phyloP scores from a whole-genome alignment of 2,329 filamentous ascomycete genomes.

The Paecilomyces dactylethromorphus region DNA sequence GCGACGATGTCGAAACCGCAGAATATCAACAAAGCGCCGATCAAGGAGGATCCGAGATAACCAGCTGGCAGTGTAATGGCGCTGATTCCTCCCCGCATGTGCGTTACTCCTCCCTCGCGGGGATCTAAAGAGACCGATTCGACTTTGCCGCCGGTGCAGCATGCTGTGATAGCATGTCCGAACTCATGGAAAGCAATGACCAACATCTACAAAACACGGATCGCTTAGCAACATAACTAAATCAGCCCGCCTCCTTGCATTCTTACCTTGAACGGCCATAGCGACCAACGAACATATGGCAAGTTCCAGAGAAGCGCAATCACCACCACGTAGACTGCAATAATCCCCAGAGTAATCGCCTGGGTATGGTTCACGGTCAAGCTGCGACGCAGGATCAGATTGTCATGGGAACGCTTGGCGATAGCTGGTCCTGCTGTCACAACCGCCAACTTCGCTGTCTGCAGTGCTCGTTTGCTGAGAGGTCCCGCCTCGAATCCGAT shows the following conservation, averaged over 20 bases:
- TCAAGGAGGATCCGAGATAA: slow-evolving; percentile 69
- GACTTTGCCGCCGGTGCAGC: slow-evolving; percentile 66
- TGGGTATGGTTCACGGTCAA: slow-evolving; percentile 62
- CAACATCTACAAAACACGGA: slow-evolving; percentile 55
- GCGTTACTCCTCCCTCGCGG: slow-evolving; percentile 70
- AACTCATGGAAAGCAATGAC: slow-evolving; percentile 79
- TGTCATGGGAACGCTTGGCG: background rate
- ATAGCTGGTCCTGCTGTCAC: background rate
- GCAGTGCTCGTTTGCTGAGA: background rate
- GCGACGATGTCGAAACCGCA: slow-evolving; percentile 77
- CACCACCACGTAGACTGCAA: slow-evolving; percentile 63
- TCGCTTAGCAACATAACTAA: background rate
- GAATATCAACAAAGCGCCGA: slow-evolving; percentile 71
- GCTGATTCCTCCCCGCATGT: slow-evolving; percentile 65
- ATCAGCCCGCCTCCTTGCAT: background rate
- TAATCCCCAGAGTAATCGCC: slow-evolving; percentile 63
- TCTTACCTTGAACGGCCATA: slow-evolving; percentile 74
- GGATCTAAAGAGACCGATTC: slow-evolving; percentile 70
- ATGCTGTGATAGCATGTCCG: slow-evolving; percentile 66
- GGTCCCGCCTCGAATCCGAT: background rate
- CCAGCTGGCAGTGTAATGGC: slow-evolving; percentile 70
- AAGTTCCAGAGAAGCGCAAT: slow-evolving; percentile 76
- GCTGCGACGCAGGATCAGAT: slow-evolving; percentile 43
- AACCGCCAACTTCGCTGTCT: background rate
- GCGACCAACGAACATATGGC: slow-evolving; percentile 64